A percentile compares a stretch with the other conserved stretches of the same genome.
phyloP scores from a whole-genome alignment of 306 rosid species.

The Trifolium dubium region DNA sequence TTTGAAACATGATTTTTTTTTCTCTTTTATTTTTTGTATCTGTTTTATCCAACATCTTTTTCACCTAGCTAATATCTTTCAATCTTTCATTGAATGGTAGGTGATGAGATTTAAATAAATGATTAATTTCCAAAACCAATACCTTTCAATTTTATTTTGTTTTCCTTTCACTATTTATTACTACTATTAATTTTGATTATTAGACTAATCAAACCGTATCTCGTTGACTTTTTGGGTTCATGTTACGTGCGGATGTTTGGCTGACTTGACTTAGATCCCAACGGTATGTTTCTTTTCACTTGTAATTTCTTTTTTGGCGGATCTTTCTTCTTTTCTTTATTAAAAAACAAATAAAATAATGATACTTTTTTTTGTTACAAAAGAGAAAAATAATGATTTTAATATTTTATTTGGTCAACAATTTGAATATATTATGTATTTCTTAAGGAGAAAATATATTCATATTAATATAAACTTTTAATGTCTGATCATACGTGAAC shows the following conservation, averaged over 20 bases:
- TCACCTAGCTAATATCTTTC: not conserved
- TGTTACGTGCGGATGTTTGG: conserved; percentile 18
- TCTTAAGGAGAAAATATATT: no score
- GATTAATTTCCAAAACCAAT: not conserved
- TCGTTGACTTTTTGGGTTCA: not conserved
- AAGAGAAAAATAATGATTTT: no score
- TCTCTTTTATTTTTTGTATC: no score
- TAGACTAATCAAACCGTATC: conserved; percentile 35
- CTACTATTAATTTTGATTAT: not conserved
- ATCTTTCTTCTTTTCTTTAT: not conserved
- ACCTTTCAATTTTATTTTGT: conserved; percentile 1
- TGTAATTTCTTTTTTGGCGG: not conserved
- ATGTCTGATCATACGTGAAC: no score
- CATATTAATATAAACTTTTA: no score
- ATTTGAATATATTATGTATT: no score
- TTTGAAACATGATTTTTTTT: not conserved
- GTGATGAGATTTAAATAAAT: conserved; percentile 32
- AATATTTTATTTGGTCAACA: no score
- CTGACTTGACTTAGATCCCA: conserved; percentile 63
- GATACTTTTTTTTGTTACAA: no score
- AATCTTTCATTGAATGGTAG: conserved; percentile 32
- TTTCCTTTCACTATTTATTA: not conserved
- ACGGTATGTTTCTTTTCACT: conserved; percentile 56
- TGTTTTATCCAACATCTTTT: not conserved
- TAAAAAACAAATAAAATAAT: no score